A percentile compares a stretch with the other conserved stretches of the same genome.
phyloP scores from a whole-genome alignment of 257 asterid species.

The Schizonepeta tenuifolia region DNA sequence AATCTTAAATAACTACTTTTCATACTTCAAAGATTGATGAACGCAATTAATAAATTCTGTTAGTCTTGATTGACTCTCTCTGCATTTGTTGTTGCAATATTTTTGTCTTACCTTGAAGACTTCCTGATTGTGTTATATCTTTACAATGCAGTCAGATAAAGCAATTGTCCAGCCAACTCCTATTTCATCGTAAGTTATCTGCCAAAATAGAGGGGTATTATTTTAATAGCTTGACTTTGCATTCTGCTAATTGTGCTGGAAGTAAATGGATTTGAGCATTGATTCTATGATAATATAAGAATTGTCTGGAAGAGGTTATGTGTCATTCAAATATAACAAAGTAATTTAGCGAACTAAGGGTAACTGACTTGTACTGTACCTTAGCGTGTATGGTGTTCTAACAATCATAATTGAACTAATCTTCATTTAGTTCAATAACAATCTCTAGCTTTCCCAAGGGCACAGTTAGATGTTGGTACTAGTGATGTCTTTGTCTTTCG shows the following conservation, averaged over 20 bases:
- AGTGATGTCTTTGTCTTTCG: conserved; percentile 4
- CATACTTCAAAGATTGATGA: conserved; percentile 15
- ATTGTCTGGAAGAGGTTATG: conserved; percentile 17
- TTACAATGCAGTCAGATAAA: conserved; percentile 71
- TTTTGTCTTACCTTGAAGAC: background rate
- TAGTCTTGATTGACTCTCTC: conserved; percentile 21
- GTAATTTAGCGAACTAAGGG: background rate
- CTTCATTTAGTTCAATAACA: conserved; percentile 15
- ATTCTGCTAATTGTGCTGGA: conserved; percentile 4
- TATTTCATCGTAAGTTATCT: conserved; percentile 69
- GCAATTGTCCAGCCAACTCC: conserved; percentile 81
- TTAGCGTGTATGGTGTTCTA: background rate
- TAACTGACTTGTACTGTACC: background rate
- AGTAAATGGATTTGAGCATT: conserved; percentile 7
- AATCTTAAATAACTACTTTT: conserved; percentile 17
- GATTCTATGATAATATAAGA: conserved; percentile 5
- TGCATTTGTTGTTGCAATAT: background rate
- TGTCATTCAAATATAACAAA: background rate
- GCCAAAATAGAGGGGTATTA: conserved; percentile 11
- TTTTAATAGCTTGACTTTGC: conserved; percentile 6
- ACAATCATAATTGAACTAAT: conserved; percentile 16
- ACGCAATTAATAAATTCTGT: background rate
- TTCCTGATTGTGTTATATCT: conserved; percentile 28
- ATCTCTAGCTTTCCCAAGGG: conserved; percentile 24
- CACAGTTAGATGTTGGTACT: conserved; percentile 21